Evolutionary conservation across 2,329 filamentous ascomycete genomes (phyloP), one percentile per base, ranked within the genome.

Genomic region (Chrysosporium queenslandicum): DNA sequence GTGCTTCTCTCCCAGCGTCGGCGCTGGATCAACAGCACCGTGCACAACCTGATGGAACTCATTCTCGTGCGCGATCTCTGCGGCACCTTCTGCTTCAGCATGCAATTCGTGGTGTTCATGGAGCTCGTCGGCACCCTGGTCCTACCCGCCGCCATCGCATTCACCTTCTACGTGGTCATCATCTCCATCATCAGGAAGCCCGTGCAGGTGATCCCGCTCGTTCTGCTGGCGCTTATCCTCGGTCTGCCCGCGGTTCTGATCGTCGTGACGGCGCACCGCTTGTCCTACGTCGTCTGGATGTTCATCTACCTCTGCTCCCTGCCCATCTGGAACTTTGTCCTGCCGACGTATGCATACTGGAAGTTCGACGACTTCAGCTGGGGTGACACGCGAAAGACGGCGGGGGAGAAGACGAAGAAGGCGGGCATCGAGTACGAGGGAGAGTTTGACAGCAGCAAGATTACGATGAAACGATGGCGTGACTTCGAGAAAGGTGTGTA

Each of bases 341-440:
- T 98, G 7, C 92, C 92, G 0, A 81, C 81, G 6, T 98, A 98
- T 66, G 86, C 92, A 2, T 98, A 91, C 76, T 98, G 92, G 92
- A 97, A 98, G 73, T 98, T 98, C 67, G 92, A 98, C 68, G 92
- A 98, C 74, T 98, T 98, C 76, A 94, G 87, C 53, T 98, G 92
- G 92, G 92, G 92, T 64, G 94, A 98, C 58, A 98, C 92, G 52
- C 82, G 92, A 56, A 94, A 97, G 80, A 95, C 91, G 37, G 87
- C 84, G 0, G 90, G 90, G 25, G 91, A 95, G 65, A 87, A 86
- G 73, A 84, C 81, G 12, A 90, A 91, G 75, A 92, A 91, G 72
- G 86, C 79, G 2, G 87, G 87, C 29, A 82, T 89, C 12, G 90
- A 91, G 64, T 85, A 85, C 58, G 88, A 96, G 70, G 92, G 92